phyloP scores from a whole-genome alignment of 768 basidiomycete species.

The Sporobolomyces phaffii region DNA sequence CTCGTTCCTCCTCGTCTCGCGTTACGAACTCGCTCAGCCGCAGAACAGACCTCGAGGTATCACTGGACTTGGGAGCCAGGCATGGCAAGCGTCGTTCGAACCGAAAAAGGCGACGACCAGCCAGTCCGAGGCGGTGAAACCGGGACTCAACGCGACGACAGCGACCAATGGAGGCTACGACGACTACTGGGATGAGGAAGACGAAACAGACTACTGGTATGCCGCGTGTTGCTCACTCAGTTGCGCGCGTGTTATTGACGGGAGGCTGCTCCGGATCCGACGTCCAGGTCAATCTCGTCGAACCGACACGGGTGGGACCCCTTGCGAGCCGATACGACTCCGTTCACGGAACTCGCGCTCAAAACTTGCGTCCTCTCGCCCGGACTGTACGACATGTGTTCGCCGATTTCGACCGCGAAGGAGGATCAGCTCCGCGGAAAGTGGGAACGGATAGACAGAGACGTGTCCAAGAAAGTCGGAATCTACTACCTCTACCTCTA shows the following conservation, averaged over 20 bases:
- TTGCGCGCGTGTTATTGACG: too few species aligned
- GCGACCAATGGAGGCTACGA: neutral
- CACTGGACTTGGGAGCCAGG: constrained; percentile 17
- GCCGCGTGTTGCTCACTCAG: too few species aligned
- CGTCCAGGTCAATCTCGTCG: constrained; percentile 2
- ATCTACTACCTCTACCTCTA: constrained; percentile 58
- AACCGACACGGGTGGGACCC: constrained; percentile 19
- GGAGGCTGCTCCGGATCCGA: too few species aligned
- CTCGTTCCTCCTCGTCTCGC: constrained; percentile 26
- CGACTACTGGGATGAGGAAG: constrained; percentile 19
- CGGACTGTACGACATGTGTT: constrained; percentile 39
- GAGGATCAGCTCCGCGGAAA: constrained; percentile 51
- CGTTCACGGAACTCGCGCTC: constrained; percentile 32
- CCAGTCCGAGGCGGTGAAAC: neutral
- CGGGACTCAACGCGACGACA: neutral
- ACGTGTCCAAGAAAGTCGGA: constrained; percentile 63
- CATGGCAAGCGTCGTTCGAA: constrained; percentile 10
- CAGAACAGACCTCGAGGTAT: constrained; percentile 19
- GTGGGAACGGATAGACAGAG: constrained; percentile 81
- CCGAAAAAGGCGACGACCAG: neutral
- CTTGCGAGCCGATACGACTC: constrained; percentile 9
- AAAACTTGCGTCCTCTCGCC: constrained; percentile 39
- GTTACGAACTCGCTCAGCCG: constrained; percentile 14
- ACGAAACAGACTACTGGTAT: constrained; percentile 17
- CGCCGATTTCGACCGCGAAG: constrained; percentile 23